phyloP scores from a whole-genome alignment of 2,329 filamentous ascomycete genomes.

The Colletotrichum cuscutae region DNA sequence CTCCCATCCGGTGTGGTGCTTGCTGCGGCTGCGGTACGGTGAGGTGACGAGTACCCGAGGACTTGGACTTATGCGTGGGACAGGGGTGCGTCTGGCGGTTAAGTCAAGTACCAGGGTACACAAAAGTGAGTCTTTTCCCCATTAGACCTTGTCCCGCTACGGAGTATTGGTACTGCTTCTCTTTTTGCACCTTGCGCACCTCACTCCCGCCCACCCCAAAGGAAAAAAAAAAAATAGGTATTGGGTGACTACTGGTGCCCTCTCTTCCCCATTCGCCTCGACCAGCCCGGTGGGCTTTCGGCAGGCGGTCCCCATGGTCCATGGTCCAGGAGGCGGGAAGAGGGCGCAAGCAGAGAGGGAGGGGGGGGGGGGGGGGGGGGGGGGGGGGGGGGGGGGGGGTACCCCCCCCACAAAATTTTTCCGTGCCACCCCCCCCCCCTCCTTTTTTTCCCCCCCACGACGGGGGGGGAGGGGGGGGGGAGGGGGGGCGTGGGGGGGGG shows the following conservation, averaged over 20 bases:
- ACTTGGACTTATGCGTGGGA: neutral
- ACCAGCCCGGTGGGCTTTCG: neutral
- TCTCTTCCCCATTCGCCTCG: neutral
- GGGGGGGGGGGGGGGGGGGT: neutral
- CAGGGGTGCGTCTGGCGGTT: neutral
- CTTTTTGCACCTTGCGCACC: neutral
- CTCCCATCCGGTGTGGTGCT: neutral
- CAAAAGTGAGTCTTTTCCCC: neutral
- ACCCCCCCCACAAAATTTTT: too few relatives aligned
- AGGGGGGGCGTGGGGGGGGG: neutral
- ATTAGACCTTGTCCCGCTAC: neutral
- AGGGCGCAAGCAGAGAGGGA: neutral
- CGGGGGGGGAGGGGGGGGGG: neutral
- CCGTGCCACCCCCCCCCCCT: too few relatives aligned
- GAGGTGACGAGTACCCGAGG: neutral
- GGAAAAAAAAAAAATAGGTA: neutral
- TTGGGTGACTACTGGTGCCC: neutral
- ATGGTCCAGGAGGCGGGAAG: constrained; percentile 14
- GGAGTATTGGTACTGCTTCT: neutral
- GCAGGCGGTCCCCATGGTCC: constrained; percentile 8
- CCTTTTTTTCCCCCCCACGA: too few relatives aligned
- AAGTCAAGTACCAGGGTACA: neutral
- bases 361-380: neutral
- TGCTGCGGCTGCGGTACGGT: constrained; percentile 9
- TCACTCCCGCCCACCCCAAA: neutral